Percentiles rank a stretch among this genome's conserved stretches.
Conservation (phyloP, 768 basidiomycete genomes). For the Panaeolus cyanescens region DNA sequence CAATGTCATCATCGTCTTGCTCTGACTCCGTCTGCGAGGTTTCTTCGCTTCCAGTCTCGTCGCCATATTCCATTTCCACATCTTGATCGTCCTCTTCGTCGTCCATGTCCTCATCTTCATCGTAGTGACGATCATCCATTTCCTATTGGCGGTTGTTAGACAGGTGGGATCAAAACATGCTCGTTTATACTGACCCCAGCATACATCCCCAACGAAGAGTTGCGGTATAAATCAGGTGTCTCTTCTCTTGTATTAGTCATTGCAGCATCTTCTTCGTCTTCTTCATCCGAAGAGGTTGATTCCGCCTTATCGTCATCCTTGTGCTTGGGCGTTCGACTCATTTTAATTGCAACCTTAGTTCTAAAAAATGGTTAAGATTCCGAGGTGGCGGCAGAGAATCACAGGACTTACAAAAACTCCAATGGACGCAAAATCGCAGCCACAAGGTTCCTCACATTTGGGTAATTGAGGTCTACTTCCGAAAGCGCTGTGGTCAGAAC, state of each 20-base stretch:
- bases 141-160: conserved; percentile 52
- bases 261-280: conserved; percentile 57
- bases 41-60: conserved; percentile 80
- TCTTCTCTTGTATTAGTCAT: conserved; percentile 67
- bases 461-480: conserved; percentile 95
- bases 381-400: neutral
- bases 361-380: conserved; percentile 39
- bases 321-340: conserved; percentile 77
- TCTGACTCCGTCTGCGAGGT: conserved; percentile 78
- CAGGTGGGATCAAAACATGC: conserved; percentile 10
- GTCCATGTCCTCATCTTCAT: conserved; percentile 75
- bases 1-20: conserved; percentile 63
- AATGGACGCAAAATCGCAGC: conserved; percentile 86
- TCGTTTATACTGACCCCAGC: conserved; percentile 65
- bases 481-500: conserved; percentile 85
- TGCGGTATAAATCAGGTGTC: conserved; percentile 92
- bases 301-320: conserved; percentile 62
- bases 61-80: conserved; percentile 86
- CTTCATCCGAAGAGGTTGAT: conserved; percentile 47
- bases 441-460: conserved; percentile 85
- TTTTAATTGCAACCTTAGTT: conserved; percentile 97
- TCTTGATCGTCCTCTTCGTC: conserved; percentile 85
- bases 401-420: conserved; percentile 74
- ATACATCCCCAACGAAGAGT: conserved; percentile 96
- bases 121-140: conserved; percentile 79